phyloP scores from a whole-genome alignment of 2,329 filamentous ascomycete species.

The Aspergillus novoparasiticus region DNA sequence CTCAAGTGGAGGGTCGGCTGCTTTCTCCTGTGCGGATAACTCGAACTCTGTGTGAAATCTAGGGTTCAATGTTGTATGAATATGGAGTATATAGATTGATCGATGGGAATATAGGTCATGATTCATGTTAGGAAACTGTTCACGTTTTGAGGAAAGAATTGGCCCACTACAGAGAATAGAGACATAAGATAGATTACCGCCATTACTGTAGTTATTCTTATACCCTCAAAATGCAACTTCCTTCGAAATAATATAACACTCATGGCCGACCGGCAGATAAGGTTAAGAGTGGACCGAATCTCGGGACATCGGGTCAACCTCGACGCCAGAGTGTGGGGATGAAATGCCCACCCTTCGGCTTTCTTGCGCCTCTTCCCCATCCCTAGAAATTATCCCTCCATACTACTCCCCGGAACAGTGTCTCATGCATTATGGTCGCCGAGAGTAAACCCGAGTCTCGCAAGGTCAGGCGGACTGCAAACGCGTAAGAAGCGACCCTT shows the following conservation, averaged over 20 bases:
- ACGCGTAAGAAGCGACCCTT: not conserved
- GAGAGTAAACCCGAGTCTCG: not conserved
- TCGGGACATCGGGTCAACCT: not conserved
- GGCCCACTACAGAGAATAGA: not conserved
- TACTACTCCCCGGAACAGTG: not conserved
- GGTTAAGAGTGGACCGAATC: not conserved
- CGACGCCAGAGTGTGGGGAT: not conserved
- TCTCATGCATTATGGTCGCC: not conserved
- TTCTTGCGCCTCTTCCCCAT: not conserved
- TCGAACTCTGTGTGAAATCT: slow-evolving; percentile 21
- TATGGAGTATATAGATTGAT: not conserved
- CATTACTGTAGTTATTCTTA: not conserved
- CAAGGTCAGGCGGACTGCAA: not conserved
- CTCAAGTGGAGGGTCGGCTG: slow-evolving; percentile 36
- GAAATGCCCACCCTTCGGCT: not conserved
- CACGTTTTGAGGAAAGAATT: not conserved
- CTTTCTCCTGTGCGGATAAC: slow-evolving; percentile 50
- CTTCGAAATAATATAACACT: not conserved
- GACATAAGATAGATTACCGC: not conserved
- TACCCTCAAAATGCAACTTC: not conserved
- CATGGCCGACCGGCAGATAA: not conserved
- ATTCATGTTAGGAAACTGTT: not conserved
- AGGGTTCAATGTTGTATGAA: not conserved
- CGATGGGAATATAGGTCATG: not conserved
- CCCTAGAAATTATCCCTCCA: not conserved